A percentile compares a stretch with the other conserved stretches of the same genome.
Conservation (phyloP, 352 stramenopile species). For the Globisporangium spiculum region DNA sequence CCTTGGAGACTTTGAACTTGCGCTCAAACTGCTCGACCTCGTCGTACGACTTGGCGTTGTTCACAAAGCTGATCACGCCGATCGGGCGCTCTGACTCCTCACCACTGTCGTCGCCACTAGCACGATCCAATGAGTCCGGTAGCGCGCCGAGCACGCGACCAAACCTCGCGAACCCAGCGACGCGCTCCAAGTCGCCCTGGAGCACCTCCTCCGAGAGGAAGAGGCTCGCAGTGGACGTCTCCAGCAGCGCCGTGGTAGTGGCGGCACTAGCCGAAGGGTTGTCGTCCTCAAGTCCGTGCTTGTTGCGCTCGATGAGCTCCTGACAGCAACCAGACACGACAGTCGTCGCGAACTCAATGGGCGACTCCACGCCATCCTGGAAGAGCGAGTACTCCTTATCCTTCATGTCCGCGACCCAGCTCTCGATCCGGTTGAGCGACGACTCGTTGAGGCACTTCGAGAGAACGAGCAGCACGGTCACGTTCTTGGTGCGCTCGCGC, state of each 20-base stretch:
- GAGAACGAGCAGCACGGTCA: constrained; percentile 52
- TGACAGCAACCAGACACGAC: constrained; percentile 37
- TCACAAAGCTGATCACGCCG: constrained; percentile 22
- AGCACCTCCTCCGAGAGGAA: constrained; percentile 5
- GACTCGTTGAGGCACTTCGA: constrained; percentile 56
- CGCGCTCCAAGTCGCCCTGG: constrained; percentile 8
- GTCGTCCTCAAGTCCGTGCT: constrained; percentile 16
- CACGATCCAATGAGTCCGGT: not conserved
- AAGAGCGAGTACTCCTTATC: constrained; percentile 16
- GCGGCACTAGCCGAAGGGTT: not conserved
- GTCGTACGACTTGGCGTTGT: constrained; percentile 17
- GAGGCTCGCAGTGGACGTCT: not conserved
- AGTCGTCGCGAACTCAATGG: constrained; percentile 14
- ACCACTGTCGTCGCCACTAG: no score
- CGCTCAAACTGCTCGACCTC: constrained; percentile 22
- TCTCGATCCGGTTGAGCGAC: constrained; percentile 36
- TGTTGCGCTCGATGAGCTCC: constrained; percentile 21
- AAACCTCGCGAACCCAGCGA: constrained; percentile 9
- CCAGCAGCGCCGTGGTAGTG: not conserved
- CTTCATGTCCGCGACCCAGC: constrained; percentile 36
- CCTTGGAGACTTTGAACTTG: constrained; percentile 12
- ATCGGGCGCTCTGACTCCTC: constrained; percentile 5
- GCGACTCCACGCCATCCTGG: constrained; percentile 6
- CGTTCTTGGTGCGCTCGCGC: constrained; percentile 17
- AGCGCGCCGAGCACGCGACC: constrained; percentile 13